A percentile compares a stretch with the other conserved stretches of the same genome.
Evolutionary conservation across 345 rosid species (phyloP).

Genomic region (Combretum micranthum): DNA sequence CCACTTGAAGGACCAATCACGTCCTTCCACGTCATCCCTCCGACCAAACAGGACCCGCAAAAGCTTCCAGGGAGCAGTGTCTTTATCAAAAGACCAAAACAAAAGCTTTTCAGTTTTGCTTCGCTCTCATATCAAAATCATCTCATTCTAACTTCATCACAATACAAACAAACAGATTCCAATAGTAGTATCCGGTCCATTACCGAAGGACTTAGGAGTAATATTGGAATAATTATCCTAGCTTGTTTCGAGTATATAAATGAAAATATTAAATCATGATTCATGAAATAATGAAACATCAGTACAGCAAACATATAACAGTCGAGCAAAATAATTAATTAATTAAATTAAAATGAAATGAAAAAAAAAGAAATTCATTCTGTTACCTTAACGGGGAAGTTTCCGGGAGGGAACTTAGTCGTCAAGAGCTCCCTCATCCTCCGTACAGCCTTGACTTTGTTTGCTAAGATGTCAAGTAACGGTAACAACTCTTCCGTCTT

Average conservation of each 20-base stretch:
- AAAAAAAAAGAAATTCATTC: neutral
- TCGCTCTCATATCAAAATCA: no score
- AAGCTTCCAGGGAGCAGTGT: slow-evolving; percentile 19
- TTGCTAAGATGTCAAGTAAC: slow-evolving; percentile 87
- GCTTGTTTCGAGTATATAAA: no score
- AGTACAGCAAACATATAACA: no score
- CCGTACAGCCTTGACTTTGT: slow-evolving; percentile 87
- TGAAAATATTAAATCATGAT: no score
- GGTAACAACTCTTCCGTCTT: slow-evolving; percentile 89
- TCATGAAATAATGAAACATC: no score
- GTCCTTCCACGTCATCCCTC: slow-evolving; percentile 18
- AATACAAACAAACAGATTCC: no score
- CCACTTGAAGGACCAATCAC: neutral
- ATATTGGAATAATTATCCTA: no score
- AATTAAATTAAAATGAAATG: neutral
- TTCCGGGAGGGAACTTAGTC: slow-evolving; percentile 93
- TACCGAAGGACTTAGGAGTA: no score
- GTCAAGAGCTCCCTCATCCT: slow-evolving; percentile 89
- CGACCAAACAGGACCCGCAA: slow-evolving; percentile 22
- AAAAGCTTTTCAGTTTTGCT: neutral
- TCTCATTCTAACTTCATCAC: neutral
- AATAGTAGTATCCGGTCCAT: no score
- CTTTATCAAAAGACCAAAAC: slow-evolving; percentile 7
- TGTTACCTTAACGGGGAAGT: slow-evolving; percentile 91
- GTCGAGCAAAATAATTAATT: neutral